Conservation (phyloP, 345 rosid species). For the Turnera subulata region DNA sequence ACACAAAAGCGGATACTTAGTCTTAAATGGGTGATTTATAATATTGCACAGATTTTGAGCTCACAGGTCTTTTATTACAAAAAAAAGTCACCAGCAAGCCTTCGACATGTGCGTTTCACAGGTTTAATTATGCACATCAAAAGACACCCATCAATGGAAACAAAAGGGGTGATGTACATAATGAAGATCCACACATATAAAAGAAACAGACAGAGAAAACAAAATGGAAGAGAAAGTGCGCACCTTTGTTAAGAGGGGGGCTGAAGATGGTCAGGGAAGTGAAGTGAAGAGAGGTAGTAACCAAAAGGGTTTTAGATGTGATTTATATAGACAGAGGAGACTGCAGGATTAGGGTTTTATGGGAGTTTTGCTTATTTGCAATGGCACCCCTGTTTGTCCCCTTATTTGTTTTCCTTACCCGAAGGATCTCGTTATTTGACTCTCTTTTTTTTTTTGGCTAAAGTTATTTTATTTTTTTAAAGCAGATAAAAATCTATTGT, state of each 20-base stretch:
- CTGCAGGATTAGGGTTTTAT: constrained; percentile 16
- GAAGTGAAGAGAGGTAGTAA: neutral
- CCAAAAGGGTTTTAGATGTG: neutral
- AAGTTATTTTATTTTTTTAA: too few species aligned
- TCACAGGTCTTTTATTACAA: too few species aligned
- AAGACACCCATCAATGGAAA: too few species aligned
- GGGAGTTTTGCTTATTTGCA: neutral
- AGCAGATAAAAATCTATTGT: too few species aligned
- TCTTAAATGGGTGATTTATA: too few species aligned
- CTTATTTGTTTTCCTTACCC: neutral
- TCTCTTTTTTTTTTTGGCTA: too few species aligned
- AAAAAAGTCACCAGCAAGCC: too few species aligned
- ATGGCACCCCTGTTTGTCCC: neutral
- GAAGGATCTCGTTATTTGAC: neutral
- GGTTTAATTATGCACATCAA: constrained; percentile 13
- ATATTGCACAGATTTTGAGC: too few species aligned
- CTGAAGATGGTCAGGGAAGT: neutral
- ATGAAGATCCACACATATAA: neutral
- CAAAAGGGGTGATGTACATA: too few species aligned
- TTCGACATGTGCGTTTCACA: constrained; percentile 19
- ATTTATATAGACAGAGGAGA: constrained; percentile 2
- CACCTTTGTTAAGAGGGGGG: too few species aligned
- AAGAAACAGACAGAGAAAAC: too few species aligned
- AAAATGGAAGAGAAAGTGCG: neutral
- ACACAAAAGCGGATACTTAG: too few species aligned